phyloP scores from a whole-genome alignment of 345 rosid species.

The Eucalyptus sideroxylon region DNA sequence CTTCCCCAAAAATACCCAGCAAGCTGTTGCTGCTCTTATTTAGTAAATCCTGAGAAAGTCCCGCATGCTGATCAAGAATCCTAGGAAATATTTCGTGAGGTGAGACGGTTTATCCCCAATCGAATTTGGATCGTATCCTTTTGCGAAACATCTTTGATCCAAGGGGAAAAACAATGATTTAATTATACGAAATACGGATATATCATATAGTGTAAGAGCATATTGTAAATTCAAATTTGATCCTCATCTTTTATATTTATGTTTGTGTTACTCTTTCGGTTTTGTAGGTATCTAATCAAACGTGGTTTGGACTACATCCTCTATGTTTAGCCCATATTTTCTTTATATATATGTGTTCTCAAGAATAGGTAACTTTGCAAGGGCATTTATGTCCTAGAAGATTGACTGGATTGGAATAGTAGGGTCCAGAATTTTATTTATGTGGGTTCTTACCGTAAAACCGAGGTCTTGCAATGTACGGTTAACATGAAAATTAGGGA shows the following conservation, averaged over 20 bases:
- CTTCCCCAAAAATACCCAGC: neutral
- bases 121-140: neutral
- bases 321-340: neutral
- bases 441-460: neutral
- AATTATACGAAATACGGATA: neutral
- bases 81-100: neutral
- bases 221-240: fast-evolving
- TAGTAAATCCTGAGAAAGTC: neutral
- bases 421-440: neutral
- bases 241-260: neutral
- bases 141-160: neutral
- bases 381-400: neutral
- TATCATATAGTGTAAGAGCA: neutral
- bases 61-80: neutral
- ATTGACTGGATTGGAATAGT: neutral
- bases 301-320: neutral
- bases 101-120: neutral
- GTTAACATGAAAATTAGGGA: neutral
- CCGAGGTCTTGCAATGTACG: too few species aligned
- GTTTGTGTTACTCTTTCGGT: neutral
- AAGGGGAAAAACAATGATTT: neutral
- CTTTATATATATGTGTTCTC: neutral
- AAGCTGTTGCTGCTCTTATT: neutral
- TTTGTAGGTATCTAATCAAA: neutral
- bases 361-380: neutral